Conservation (phyloP, 1,139 yeast species). For the Blastobotrys raffinosifermentans region DNA sequence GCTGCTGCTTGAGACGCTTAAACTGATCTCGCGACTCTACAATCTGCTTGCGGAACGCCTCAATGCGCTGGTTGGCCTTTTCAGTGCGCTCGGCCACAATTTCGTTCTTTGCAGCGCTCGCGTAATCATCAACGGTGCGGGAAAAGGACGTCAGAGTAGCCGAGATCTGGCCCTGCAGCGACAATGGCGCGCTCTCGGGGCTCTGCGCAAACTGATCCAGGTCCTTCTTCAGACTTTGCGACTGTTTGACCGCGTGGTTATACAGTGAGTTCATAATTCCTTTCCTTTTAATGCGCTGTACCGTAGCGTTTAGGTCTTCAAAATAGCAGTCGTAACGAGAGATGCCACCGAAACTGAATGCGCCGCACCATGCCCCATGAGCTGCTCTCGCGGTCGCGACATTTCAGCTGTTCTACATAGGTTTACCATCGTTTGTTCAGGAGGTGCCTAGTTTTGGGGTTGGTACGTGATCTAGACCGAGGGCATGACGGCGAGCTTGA, state of each 20-base stretch:
- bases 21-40: constrained; percentile 52
- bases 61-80: constrained; percentile 60
- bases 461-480: too few relatives aligned
- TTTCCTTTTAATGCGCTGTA: too few relatives aligned
- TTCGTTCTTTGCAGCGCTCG: constrained; percentile 58
- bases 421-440: too few relatives aligned
- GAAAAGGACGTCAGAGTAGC: constrained; percentile 72
- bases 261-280: constrained; percentile 86
- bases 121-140: constrained; percentile 74
- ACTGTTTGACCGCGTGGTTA: constrained; percentile 85
- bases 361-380: too few relatives aligned
- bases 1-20: constrained; percentile 53
- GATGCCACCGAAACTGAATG: too few relatives aligned
- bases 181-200: constrained; percentile 62
- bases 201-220: constrained; percentile 60
- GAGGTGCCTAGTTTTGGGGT: too few relatives aligned
- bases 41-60: constrained; percentile 56
- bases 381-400: too few relatives aligned
- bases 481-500: too few relatives aligned
- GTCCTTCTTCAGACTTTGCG: constrained; percentile 65
- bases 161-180: constrained; percentile 76
- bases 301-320: too few relatives aligned
- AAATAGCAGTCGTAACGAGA: too few relatives aligned
- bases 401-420: too few relatives aligned
- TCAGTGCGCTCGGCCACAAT: constrained; percentile 48